Conservation (phyloP, 306 rosid genomes). For the Quercus agrifolia region DNA sequence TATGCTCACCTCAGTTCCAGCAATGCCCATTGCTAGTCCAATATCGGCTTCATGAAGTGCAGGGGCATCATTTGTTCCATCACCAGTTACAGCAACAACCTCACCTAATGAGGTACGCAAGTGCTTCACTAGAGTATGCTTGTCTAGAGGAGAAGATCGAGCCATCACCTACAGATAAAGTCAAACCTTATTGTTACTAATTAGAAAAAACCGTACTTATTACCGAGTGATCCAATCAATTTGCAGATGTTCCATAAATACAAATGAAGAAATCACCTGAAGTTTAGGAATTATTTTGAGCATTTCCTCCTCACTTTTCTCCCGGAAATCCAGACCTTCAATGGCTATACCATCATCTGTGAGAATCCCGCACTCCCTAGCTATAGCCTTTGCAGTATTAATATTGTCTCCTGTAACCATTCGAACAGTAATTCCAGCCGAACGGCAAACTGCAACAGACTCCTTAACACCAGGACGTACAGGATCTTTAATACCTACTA, state of each 20-base stretch:
- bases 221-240: conserved; percentile 2
- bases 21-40: conserved; percentile 98
- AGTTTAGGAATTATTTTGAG: conserved; percentile 76
- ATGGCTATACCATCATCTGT: conserved; percentile 94
- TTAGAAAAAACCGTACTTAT: conserved; percentile 10
- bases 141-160: conserved; percentile 94
- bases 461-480: conserved; percentile 98
- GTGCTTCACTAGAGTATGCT: conserved; percentile 85
- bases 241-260: background rate
- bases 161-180: conserved; percentile 75
- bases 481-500: conserved; percentile 95
- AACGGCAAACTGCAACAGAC: conserved; percentile 79
- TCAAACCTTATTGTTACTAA: conserved; percentile 19
- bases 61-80: conserved; percentile 97
- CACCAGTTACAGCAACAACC: conserved; percentile 99
- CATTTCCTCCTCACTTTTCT: conserved; percentile 71
- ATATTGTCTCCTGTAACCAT: conserved; percentile 98
- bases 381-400: conserved; percentile 91
- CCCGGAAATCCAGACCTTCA: conserved; percentile 90
- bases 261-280: conserved; percentile 61
- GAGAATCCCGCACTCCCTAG: conserved; percentile 90
- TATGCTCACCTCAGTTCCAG: conserved; percentile 91
- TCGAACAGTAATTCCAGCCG: conserved; percentile 88
- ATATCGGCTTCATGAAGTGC: conserved; percentile 97
- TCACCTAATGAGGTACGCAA: conserved; percentile 78